These are phyloP conservation scores for Neonectria faginata DNA, from an alignment of 2,329 filamentous ascomycete genomes.

Conservation along the genomic window DNA sequence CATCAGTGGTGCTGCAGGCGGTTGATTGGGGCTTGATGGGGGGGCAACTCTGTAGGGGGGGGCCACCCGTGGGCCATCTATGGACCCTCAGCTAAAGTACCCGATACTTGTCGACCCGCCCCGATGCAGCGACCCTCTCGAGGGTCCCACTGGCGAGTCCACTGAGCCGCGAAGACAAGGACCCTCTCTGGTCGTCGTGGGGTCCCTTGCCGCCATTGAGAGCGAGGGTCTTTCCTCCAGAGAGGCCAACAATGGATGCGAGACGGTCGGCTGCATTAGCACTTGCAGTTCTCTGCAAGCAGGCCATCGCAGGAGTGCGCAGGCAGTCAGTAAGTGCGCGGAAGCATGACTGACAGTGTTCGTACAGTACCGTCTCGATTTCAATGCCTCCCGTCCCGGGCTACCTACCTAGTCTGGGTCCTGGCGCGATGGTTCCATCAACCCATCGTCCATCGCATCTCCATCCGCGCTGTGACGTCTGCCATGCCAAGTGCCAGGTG, in stretches of 20 bases:
- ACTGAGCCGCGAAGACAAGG: slow-evolving; percentile 35
- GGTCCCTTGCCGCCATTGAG: slow-evolving; percentile 32
- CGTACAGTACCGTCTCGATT: slow-evolving; percentile 5
- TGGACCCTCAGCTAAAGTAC: slow-evolving; percentile 34
- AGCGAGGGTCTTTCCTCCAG: slow-evolving; percentile 34
- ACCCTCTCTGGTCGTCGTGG: slow-evolving; percentile 32
- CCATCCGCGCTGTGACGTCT: slow-evolving; percentile 14
- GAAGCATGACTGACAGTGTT: background rate
- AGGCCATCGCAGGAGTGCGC: slow-evolving; percentile 6
- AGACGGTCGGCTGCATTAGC: slow-evolving; percentile 36
- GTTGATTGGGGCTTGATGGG: slow-evolving; percentile 38
- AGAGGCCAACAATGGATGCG: slow-evolving; percentile 40
- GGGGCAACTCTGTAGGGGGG: slow-evolving; percentile 27
- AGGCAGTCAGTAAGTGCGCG: background rate
- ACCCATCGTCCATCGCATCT: slow-evolving; percentile 12
- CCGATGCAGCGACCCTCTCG: slow-evolving; percentile 32
- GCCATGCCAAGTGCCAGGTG: slow-evolving; percentile 10
- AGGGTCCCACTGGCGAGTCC: slow-evolving; percentile 29
- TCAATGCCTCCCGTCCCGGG: slow-evolving; percentile 5
- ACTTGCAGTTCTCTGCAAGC: slow-evolving; percentile 24
- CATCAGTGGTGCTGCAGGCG: slow-evolving; percentile 42
- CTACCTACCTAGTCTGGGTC: background rate
- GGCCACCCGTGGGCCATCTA: slow-evolving; percentile 22
- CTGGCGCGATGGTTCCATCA: slow-evolving; percentile 11
- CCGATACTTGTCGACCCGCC: slow-evolving; percentile 39